A percentile compares a stretch with the other conserved stretches of the same genome.
phyloP scores from a whole-genome alignment of 2,329 filamentous ascomycete species.

The Exophiala dermatitidis region DNA sequence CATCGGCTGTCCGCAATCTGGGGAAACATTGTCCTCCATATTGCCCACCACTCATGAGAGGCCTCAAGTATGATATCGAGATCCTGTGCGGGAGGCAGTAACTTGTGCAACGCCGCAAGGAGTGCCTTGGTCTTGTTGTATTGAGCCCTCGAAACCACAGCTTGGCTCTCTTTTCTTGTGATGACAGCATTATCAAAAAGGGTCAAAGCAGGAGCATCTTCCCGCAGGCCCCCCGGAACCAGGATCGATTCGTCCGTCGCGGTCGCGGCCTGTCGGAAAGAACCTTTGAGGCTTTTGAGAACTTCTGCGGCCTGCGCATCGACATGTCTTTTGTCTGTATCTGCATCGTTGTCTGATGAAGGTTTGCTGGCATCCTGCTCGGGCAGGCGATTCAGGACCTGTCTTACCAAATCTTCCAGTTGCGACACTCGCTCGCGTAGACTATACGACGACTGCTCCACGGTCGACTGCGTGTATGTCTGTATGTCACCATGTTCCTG shows the following conservation, averaged over 20 bases:
- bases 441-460: conserved; percentile 31
- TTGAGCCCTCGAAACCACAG: conserved; percentile 26
- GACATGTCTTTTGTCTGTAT: conserved; percentile 16
- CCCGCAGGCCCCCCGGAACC: conserved; percentile 28
- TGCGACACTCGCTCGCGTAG: conserved; percentile 35
- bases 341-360: background rate
- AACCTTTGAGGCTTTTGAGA: conserved; percentile 26
- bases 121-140: conserved; percentile 28
- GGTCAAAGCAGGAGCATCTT: conserved; percentile 34
- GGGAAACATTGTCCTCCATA: conserved; percentile 33
- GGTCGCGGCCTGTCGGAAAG: conserved; percentile 10
- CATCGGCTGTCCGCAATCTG: conserved; percentile 29
- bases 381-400: conserved; percentile 31
- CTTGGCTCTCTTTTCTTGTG: conserved; percentile 29
- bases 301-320: conserved; percentile 28
- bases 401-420: conserved; percentile 34
- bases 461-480: conserved; percentile 23
- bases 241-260: conserved; percentile 20
- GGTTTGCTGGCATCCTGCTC: conserved; percentile 16
- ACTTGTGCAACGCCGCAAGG: conserved; percentile 28
- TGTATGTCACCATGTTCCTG: conserved; percentile 33
- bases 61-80: conserved; percentile 31
- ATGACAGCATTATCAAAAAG: conserved; percentile 37
- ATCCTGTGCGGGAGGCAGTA: conserved; percentile 33
- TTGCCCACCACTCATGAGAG: conserved; percentile 30